These are phyloP conservation scores for Ganoderma lucidum DNA, from an alignment of 1,284 basidiomycete species.

Conservation along the genomic window DNA sequence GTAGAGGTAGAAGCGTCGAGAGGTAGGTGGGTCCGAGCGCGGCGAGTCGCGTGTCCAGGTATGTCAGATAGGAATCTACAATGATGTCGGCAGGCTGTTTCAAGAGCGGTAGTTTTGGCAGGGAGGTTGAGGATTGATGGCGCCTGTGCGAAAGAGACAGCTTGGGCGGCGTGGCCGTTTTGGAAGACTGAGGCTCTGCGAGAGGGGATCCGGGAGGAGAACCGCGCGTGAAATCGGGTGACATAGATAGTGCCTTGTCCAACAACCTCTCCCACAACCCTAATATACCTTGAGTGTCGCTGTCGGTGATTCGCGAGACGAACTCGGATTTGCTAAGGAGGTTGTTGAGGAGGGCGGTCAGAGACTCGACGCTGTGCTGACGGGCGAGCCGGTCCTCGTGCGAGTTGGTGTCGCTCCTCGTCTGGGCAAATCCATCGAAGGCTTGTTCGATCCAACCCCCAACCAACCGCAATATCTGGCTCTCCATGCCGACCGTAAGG, in stretches of 20 bases:
- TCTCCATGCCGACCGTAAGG: constrained; percentile 72
- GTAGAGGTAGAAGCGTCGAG: constrained; percentile 63
- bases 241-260: constrained; percentile 57
- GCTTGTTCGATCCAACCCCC: constrained; percentile 70
- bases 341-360: constrained; percentile 62
- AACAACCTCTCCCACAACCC: constrained; percentile 66
- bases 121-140: constrained; percentile 61
- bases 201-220: constrained; percentile 40
- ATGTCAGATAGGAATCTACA: constrained; percentile 66
- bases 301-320: constrained; percentile 64
- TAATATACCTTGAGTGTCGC: constrained; percentile 59
- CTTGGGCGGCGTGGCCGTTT: constrained; percentile 39
- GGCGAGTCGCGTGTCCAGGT: constrained; percentile 66
- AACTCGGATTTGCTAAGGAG: constrained; percentile 59
- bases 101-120: constrained; percentile 41
- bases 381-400: constrained; percentile 60
- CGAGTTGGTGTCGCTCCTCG: constrained; percentile 45
- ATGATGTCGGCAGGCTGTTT: constrained; percentile 63
- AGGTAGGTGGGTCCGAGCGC: constrained; percentile 62
- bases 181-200: constrained; percentile 38
- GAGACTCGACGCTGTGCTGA: constrained; percentile 65
- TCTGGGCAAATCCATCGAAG: constrained; percentile 55
- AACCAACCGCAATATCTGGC: constrained; percentile 59
- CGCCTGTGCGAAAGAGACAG: constrained; percentile 56
- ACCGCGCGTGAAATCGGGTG: constrained; percentile 37